A percentile compares a stretch with the other conserved stretches of the same genome.
Evolutionary conservation across 2,329 filamentous ascomycete species (phyloP).

Genomic region (Westerdykella ornata): DNA sequence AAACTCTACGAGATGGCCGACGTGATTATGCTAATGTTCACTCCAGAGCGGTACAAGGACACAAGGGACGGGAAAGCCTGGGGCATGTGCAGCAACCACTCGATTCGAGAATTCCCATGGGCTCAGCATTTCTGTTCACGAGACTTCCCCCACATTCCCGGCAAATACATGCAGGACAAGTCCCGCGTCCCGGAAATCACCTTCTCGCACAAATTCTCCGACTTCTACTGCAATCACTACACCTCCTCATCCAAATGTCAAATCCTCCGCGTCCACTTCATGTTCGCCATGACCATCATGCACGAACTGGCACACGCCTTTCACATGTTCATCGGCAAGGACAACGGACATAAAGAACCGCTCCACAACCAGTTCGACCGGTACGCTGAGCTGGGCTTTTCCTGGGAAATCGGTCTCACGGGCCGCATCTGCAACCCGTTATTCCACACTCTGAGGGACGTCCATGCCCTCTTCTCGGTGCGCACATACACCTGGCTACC

Average conservation of each 20-base stretch:
- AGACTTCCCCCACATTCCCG: constrained; percentile 4
- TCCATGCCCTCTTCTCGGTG: constrained; percentile 2
- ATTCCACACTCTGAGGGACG: neutral
- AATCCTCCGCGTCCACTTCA: constrained; percentile 7
- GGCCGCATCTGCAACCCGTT: constrained; percentile 7
- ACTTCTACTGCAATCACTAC: constrained; percentile 7
- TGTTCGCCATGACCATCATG: constrained; percentile 12
- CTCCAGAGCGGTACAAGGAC: constrained; percentile 3
- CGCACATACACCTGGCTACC: neutral
- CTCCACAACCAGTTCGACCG: constrained; percentile 8
- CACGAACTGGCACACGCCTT: constrained; percentile 20
- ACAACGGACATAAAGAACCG: constrained; percentile 7
- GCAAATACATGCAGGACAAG: neutral
- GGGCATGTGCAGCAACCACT: constrained; percentile 4
- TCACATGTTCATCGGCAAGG: constrained; percentile 7
- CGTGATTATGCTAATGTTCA: constrained; percentile 11
- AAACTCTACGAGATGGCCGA: constrained; percentile 8
- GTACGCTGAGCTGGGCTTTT: constrained; percentile 11
- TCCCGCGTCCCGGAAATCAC: constrained; percentile 7
- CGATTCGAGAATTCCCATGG: constrained; percentile 2
- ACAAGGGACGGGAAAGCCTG: neutral
- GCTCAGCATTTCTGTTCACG: constrained; percentile 1
- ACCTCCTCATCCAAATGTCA: neutral
- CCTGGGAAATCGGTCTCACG: constrained; percentile 10
- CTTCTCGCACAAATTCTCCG: constrained; percentile 8